A percentile compares a stretch with the other conserved stretches of the same genome.
phyloP scores from a whole-genome alignment of 225 moss, liverwort and hornwort genomes.

The Polytrichum formosum region DNA sequence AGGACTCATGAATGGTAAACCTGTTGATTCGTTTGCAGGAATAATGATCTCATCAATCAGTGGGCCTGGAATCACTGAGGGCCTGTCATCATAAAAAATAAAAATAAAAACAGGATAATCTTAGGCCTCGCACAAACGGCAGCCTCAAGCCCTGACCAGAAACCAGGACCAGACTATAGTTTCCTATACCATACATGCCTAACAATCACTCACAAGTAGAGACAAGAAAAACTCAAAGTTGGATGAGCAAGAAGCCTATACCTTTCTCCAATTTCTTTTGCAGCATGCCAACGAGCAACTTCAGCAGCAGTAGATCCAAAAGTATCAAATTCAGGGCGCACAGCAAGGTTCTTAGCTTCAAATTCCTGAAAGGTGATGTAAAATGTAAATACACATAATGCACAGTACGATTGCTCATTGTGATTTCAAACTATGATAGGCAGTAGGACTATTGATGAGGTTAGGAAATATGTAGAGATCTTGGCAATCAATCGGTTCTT shows the following conservation, averaged over 20 bases:
- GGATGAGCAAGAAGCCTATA: constrained; percentile 8
- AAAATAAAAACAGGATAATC: no score
- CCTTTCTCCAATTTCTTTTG: constrained; percentile 65
- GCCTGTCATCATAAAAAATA: constrained; percentile 35
- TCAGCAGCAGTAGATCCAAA: constrained; percentile 88
- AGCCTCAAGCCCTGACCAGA: no score
- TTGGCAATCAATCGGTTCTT: no score
- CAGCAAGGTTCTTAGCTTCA: constrained; percentile 62
- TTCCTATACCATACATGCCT: no score
- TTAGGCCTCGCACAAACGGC: no score
- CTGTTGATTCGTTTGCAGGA: constrained; percentile 70
- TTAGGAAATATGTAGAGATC: no score
- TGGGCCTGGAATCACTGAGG: constrained; percentile 81
- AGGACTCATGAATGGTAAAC: constrained; percentile 17
- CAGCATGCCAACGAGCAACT: constrained; percentile 63
- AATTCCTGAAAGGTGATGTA: constrained; percentile 41
- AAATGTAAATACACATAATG: background rate
- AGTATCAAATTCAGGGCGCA: constrained; percentile 74
- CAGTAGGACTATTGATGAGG: no score
- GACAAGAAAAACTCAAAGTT: constrained; percentile 1
- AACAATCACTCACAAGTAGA: constrained; percentile 1
- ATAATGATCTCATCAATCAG: constrained; percentile 73
- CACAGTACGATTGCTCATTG: constrained; percentile 2
- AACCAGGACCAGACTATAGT: no score
- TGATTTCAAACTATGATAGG: background rate